These are phyloP conservation scores for Oryza coarctata DNA, from an alignment of 176 grass and related monocot species.

Conservation along the genomic window DNA sequence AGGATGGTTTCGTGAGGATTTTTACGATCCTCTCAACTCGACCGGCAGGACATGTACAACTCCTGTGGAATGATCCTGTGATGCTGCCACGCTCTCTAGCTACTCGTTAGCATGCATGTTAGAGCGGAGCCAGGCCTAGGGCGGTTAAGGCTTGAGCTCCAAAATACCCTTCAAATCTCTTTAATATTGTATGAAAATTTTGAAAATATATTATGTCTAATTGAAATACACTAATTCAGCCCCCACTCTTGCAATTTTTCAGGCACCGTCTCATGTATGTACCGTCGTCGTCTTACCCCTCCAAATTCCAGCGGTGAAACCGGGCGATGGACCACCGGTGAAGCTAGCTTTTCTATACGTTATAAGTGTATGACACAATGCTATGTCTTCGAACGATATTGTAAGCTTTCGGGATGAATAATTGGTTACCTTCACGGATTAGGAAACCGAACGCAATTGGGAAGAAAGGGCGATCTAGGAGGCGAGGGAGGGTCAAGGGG, in stretches of 20 bases:
- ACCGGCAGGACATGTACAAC: neutral
- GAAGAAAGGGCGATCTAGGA: neutral
- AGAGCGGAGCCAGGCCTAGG: no score
- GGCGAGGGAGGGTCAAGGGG: neutral
- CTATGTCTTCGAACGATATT: neutral
- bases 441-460: neutral
- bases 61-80: neutral
- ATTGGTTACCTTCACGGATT: neutral
- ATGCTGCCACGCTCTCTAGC: neutral
- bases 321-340: slow-evolving; percentile 11
- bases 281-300: neutral
- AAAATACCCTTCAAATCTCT: no score
- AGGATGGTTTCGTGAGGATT: neutral
- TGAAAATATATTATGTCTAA: no score
- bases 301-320: neutral
- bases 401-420: neutral
- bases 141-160: no score
- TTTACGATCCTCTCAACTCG: neutral
- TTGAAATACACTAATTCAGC: no score
- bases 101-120: neutral
- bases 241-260: no score
- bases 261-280: no score
- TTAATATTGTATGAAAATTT: no score
- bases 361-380: neutral
- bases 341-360: neutral